Conservation (phyloP, 2,329 filamentous ascomycete species). For the Monilinia vaccinii-corymbosi region DNA sequence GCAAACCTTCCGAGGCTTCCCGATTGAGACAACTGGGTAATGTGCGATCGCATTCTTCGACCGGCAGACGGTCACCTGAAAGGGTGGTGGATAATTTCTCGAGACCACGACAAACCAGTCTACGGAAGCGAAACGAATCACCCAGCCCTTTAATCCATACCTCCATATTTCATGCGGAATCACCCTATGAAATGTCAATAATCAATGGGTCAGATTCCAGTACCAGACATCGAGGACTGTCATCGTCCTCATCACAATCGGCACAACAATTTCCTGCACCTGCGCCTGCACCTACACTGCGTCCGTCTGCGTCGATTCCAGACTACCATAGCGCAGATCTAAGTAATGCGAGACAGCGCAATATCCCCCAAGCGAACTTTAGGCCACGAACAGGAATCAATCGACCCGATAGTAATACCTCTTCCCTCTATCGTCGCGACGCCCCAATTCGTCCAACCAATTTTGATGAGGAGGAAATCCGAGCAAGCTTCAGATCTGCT, state of each 20-base stretch:
- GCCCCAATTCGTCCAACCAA: constrained; percentile 19
- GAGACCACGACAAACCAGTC: constrained; percentile 23
- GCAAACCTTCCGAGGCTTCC: constrained; percentile 28
- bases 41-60: constrained; percentile 22
- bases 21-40: constrained; percentile 28
- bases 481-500: constrained; percentile 51
- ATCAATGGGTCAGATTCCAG: constrained; percentile 11
- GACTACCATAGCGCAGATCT: constrained; percentile 27
- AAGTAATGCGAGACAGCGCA: constrained; percentile 25
- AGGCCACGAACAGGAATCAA: constrained; percentile 15
- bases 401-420: constrained; percentile 24
- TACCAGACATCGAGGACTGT: constrained; percentile 25
- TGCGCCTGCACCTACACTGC: constrained; percentile 11
- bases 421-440: constrained; percentile 21
- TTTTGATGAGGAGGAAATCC: constrained; percentile 33
- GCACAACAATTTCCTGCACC: constrained; percentile 10
- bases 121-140: constrained; percentile 23
- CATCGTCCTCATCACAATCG: constrained; percentile 25
- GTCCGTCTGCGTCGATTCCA: constrained; percentile 28
- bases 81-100: constrained; percentile 25
- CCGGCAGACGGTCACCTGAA: constrained; percentile 21
- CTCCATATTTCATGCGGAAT: constrained; percentile 18
- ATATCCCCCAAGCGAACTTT: constrained; percentile 23
- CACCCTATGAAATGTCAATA: constrained; percentile 18
- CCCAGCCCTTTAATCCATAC: constrained; percentile 20